Percentiles rank a stretch among this genome's conserved stretches.
phyloP scores from a whole-genome alignment of 495 filamentous ascomycete genomes.

The Viridothelium virens region DNA sequence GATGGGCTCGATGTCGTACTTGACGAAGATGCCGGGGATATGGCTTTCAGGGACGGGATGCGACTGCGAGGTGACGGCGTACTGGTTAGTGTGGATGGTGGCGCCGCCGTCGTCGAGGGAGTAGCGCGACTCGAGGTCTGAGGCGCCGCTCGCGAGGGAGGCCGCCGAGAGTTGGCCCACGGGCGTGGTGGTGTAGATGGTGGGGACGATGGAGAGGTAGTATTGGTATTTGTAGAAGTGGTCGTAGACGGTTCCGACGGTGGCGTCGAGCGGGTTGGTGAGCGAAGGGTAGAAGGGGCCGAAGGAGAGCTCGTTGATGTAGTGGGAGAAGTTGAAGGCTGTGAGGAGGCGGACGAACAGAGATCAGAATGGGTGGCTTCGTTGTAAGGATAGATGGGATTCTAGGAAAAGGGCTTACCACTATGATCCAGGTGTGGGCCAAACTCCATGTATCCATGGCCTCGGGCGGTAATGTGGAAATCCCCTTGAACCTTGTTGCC shows the following conservation, averaged over 20 bases:
- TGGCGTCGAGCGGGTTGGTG: conserved; percentile 87
- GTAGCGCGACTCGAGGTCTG: conserved; percentile 23
- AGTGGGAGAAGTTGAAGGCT: conserved; percentile 98
- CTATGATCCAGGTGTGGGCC: conserved; percentile 76
- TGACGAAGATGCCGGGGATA: conserved; percentile 93
- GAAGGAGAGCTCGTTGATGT: conserved; percentile 93
- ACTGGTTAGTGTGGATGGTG: conserved; percentile 90
- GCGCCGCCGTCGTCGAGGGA: conserved; percentile 27
- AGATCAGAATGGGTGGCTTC: background rate
- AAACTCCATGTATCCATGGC: conserved; percentile 82
- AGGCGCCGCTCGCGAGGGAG: conserved; percentile 19
- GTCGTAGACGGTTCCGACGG: conserved; percentile 60
- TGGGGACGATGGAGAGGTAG: conserved; percentile 93
- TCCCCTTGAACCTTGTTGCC: conserved; percentile 96
- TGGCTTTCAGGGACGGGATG: conserved; percentile 56
- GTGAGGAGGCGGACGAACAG: background rate
- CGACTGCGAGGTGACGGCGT: conserved; percentile 85
- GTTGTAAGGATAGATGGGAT: background rate
- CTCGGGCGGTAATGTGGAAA: conserved; percentile 93
- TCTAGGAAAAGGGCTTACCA: conserved; percentile 44
- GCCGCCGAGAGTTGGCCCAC: conserved; percentile 38
- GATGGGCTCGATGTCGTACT: conserved; percentile 98
- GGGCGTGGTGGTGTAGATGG: conserved; percentile 69
- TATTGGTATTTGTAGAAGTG: conserved; percentile 98
- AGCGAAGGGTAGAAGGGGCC: conserved; percentile 91